These are phyloP conservation scores for Kwoniella botswanensis DNA, from an alignment of 768 basidiomycete species.

Conservation along the genomic window DNA sequence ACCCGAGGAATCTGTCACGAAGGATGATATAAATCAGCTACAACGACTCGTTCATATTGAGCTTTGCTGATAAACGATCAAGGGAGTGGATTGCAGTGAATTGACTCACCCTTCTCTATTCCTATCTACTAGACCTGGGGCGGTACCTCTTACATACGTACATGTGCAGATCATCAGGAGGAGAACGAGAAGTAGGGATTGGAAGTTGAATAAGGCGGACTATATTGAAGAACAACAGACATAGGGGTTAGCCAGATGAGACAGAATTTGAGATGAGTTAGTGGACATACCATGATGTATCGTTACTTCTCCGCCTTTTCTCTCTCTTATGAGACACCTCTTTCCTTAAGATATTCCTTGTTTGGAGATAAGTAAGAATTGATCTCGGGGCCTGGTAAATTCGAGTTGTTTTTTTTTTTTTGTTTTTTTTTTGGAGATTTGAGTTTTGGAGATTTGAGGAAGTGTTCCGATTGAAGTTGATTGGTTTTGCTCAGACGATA, in stretches of 20 bases:
- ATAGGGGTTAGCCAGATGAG: neutral
- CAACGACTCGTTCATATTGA: no score
- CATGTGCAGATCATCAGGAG: constrained; percentile 95
- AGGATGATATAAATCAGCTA: neutral
- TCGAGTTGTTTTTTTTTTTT: no score
- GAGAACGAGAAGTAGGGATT: constrained; percentile 90
- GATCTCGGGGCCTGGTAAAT: no score
- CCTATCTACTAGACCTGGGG: constrained; percentile 85
- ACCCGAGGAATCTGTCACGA: constrained; percentile 74
- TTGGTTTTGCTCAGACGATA: no score
- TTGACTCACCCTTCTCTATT: constrained; percentile 85
- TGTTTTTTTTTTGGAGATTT: no score
- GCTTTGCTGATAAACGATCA: no score
- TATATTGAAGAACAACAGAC: constrained; percentile 44
- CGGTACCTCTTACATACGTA: constrained; percentile 88
- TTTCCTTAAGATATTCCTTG: neutral
- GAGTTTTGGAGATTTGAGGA: no score
- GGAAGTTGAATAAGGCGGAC: constrained; percentile 98
- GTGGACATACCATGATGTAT: constrained; percentile 1
- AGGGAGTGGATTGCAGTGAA: no score
- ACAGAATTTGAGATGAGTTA: neutral
- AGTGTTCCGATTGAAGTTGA: no score
- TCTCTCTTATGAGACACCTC: neutral
- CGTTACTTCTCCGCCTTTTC: neutral
- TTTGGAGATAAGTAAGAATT: no score